phyloP scores from a whole-genome alignment of 306 rosid species.

The Abrus pulchellus region DNA sequence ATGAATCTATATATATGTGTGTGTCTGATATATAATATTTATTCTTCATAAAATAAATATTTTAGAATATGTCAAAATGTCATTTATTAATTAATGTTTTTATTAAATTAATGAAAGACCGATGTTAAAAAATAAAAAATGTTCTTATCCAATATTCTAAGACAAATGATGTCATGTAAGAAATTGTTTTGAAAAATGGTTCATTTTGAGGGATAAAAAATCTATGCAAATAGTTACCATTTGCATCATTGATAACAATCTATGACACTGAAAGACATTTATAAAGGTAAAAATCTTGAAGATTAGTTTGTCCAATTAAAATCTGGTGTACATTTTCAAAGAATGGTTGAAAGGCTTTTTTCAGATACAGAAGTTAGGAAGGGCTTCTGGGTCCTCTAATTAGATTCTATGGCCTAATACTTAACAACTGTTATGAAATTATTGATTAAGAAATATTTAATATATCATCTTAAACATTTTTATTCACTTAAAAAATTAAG shows the following conservation, averaged over 20 bases:
- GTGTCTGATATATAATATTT: too few species aligned
- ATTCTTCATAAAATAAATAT: too few species aligned
- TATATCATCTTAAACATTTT: background rate
- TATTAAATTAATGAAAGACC: too few species aligned
- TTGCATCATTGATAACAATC: background rate
- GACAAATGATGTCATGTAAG: too few species aligned
- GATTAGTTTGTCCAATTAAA: slow-evolving; percentile 1
- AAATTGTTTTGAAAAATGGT: too few species aligned
- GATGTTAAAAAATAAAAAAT: too few species aligned
- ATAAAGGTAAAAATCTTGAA: background rate
- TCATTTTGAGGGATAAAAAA: too few species aligned
- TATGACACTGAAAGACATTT: slow-evolving; percentile 36
- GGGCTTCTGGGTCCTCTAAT: background rate
- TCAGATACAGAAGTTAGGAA: background rate
- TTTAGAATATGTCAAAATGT: too few species aligned
- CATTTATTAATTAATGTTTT: too few species aligned
- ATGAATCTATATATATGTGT: too few species aligned
- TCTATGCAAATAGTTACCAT: too few species aligned
- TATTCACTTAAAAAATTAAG: background rate
- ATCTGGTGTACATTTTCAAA: background rate
- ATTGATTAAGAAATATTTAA: background rate
- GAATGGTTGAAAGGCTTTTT: background rate
- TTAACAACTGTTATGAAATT: background rate
- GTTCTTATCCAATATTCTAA: too few species aligned
- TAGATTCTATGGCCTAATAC: background rate